Percentiles rank a stretch among this genome's conserved stretches.
phyloP scores from a whole-genome alignment of 768 basidiomycete genomes.

The Rubroboletus satanas region DNA sequence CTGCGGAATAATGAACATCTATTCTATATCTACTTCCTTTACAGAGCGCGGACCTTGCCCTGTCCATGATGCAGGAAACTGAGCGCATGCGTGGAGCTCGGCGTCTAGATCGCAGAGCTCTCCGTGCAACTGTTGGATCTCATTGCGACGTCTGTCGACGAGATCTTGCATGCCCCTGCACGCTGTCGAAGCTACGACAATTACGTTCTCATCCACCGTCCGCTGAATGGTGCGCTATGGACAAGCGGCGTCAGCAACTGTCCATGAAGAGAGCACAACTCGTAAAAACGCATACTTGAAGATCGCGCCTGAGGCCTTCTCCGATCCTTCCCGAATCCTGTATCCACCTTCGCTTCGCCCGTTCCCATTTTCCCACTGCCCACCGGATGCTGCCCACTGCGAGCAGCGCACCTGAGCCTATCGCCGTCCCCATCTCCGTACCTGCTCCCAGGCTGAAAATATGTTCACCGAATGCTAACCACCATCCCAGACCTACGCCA shows the following conservation, averaged over 20 bases:
- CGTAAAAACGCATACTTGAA: conserved; percentile 43
- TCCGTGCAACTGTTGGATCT: conserved; percentile 41
- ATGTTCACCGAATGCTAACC: conserved; percentile 38
- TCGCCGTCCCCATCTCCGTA: conserved; percentile 52
- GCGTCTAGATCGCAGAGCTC: conserved; percentile 41
- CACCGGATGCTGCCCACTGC: conserved; percentile 52
- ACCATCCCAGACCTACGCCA: conserved; percentile 59
- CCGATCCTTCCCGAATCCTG: conserved; percentile 61
- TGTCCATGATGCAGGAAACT: conserved; percentile 9
- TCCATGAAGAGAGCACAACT: neutral
- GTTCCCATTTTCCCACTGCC: conserved; percentile 66
- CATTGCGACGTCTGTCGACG: conserved; percentile 39
- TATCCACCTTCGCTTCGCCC: conserved; percentile 63
- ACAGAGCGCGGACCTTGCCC: neutral
- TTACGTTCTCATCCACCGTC: conserved; percentile 51
- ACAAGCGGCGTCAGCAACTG: conserved; percentile 1
- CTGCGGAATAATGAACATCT: conserved; percentile 7
- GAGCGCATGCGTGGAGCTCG: conserved; percentile 24
- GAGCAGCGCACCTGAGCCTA: conserved; percentile 55
- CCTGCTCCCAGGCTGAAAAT: conserved; percentile 34
- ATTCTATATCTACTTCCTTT: conserved; percentile 8
- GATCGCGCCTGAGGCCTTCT: conserved; percentile 60
- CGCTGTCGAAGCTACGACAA: conserved; percentile 47
- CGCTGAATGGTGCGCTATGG: conserved; percentile 43
- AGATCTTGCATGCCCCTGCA: conserved; percentile 44